Evolutionary conservation across 495 filamentous ascomycete genomes (phyloP), one percentile per base, ranked within the genome.

Genomic region (Saxispiralis lemnorum): DNA sequence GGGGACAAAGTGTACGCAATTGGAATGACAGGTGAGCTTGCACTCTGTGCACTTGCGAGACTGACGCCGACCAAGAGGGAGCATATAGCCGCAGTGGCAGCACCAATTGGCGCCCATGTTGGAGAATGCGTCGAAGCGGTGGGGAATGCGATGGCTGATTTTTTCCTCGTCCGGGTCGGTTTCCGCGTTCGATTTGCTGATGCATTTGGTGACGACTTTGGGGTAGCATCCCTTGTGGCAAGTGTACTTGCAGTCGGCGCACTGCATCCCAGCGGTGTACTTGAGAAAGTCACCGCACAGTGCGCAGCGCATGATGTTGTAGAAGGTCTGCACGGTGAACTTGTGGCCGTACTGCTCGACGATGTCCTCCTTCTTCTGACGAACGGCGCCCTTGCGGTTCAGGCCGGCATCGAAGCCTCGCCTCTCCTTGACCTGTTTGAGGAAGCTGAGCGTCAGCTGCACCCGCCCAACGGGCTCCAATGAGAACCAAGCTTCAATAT

Each of bases 291-390:
- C 92, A 43, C 88, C 92, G 62, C 89, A 99, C 16, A 96, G 75
- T 28, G 89, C 92, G 65, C 89, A 99, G 52, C 92, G 89, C 89
- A 99, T 99, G 60, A 99, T 94, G 67, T 96, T 96, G 77, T 96
- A 99, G 65, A 96, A 99, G 60, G 93, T 88, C 62, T 93, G 86
- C 51, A 81, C 76, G 38, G 95, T 76, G 53, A 99, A 99, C 65
- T 95, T 95, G 77, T 99, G 89, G 24, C 89, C 89, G 57, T 93
- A 93, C 70, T 93, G 88, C 63, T 96, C 89, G 64, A 93, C 82
- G 11, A 96, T 76, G 51, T 94, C 85, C 62, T 99, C 89, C 65
- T 96, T 96, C 54, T 81, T 80, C 61, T 95, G 86, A 33, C 89
- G 81, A 53, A 99, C 86, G 41, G 89, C 89, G 60, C 89, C 89